Percentiles rank a stretch among this genome's conserved stretches.
Conservation (phyloP, 805 yeast genomes). For the Metschnikowia noctiluminum region DNA sequence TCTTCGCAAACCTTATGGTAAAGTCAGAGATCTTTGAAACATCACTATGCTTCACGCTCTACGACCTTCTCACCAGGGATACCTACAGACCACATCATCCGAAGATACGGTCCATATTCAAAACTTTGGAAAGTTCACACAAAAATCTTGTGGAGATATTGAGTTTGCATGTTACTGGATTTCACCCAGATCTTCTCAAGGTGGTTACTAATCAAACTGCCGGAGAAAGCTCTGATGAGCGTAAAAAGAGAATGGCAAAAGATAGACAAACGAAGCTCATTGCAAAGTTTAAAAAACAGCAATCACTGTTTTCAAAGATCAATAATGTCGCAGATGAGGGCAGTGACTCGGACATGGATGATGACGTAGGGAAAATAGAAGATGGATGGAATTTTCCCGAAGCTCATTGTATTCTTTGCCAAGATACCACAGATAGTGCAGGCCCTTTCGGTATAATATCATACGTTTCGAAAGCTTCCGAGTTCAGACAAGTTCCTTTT, state of each 20-base stretch:
- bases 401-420: slow-evolving; percentile 76
- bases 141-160: slow-evolving; percentile 20
- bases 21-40: slow-evolving; percentile 20
- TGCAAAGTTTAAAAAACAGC: slow-evolving; percentile 79
- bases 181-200: slow-evolving; percentile 24
- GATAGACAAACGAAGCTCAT: slow-evolving; percentile 66
- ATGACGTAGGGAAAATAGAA: slow-evolving; percentile 24
- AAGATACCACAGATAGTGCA: slow-evolving; percentile 62
- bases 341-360: slow-evolving; percentile 44
- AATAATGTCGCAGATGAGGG: slow-evolving; percentile 32
- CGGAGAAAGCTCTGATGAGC: slow-evolving; percentile 43
- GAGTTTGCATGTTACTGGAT: slow-evolving; percentile 20
- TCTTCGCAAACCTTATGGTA: slow-evolving; percentile 28
- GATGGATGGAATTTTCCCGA: slow-evolving; percentile 67
- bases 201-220: slow-evolving; percentile 11
- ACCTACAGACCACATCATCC: slow-evolving; percentile 44
- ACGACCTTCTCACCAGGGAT: slow-evolving; percentile 39
- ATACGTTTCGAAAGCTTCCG: slow-evolving; percentile 55
- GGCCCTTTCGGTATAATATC: slow-evolving; percentile 77
- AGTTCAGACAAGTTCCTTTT: slow-evolving; percentile 62
- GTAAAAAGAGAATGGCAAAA: slow-evolving; percentile 66
- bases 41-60: slow-evolving; percentile 39
- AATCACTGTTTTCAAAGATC: slow-evolving; percentile 64
- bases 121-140: slow-evolving; percentile 25
- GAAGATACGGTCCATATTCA: slow-evolving; percentile 56